These are phyloP conservation scores for Dillenia turbinata DNA, from an alignment of 164 flowering plant species.

Conservation along the genomic window DNA sequence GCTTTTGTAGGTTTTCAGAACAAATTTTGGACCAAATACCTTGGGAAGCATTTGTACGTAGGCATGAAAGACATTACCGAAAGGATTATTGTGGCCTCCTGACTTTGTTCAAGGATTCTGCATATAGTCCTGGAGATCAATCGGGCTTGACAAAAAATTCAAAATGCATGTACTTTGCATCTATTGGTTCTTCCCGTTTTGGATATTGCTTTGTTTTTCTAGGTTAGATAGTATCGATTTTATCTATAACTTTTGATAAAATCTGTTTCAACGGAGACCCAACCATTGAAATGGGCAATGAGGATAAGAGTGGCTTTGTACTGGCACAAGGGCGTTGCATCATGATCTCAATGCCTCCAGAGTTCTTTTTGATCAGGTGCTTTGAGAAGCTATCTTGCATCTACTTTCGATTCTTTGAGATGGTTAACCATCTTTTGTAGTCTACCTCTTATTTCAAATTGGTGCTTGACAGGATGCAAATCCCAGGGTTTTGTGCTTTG, in stretches of 20 bases:
- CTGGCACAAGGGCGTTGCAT: conserved; percentile 50
- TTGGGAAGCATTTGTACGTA: no score
- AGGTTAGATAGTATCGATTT: no score
- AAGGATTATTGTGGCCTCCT: no score
- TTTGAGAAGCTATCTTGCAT: not conserved
- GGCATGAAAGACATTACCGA: no score
- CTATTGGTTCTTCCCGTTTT: no score
- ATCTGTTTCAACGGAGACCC: conserved; percentile 63
- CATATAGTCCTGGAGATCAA: no score
- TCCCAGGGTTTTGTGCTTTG: conserved; percentile 69
- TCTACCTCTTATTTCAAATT: conserved; percentile 5
- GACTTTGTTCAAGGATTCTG: no score
- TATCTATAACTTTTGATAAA: not conserved
- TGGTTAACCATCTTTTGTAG: not conserved
- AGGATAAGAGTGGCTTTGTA: conserved; percentile 71
- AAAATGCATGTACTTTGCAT: no score
- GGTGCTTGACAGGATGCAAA: conserved; percentile 42
- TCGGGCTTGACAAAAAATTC: no score
- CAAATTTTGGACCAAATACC: no score
- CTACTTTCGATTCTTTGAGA: not conserved
- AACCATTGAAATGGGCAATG: conserved; percentile 99
- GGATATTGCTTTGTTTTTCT: no score
- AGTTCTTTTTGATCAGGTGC: conserved; percentile 60
- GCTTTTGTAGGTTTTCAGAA: no score
- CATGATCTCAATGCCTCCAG: conserved; percentile 96